A percentile compares a stretch with the other conserved stretches of the same genome.
These are phyloP conservation scores for Solanum paucissectum DNA, from an alignment of 257 asterid species.

Conservation along the genomic window DNA sequence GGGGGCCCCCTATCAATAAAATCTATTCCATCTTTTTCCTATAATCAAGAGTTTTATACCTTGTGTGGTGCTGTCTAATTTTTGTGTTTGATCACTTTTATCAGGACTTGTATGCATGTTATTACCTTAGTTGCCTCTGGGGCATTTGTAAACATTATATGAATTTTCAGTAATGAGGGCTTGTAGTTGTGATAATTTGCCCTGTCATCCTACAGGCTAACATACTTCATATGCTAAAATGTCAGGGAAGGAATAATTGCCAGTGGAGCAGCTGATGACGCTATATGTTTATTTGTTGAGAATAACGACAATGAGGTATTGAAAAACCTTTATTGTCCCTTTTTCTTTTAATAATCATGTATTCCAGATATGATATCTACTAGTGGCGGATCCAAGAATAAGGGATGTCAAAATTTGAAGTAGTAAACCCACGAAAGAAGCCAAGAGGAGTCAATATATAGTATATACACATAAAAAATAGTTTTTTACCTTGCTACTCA, in stretches of 20 bases:
- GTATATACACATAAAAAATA: neutral
- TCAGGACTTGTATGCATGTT: neutral
- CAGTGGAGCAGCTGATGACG: constrained; percentile 89
- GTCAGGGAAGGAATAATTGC: constrained; percentile 74
- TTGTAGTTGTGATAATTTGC: neutral
- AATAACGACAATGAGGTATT: constrained; percentile 51
- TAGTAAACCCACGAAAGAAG: neutral
- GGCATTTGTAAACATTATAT: neutral
- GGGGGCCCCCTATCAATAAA: neutral
- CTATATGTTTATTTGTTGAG: constrained; percentile 76
- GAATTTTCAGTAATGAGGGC: neutral
- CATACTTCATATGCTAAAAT: constrained; percentile 6
- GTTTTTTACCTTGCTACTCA: neutral
- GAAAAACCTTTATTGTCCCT: neutral
- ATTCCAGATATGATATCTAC: neutral
- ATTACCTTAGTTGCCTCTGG: neutral
- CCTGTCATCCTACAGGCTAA: neutral
- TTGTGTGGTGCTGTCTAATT: neutral
- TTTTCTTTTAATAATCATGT: neutral
- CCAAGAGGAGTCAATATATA: neutral
- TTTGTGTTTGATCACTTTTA: neutral
- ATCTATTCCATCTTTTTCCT: neutral
- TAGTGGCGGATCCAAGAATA: too few relatives aligned
- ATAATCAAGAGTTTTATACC: neutral
- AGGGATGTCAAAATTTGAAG: neutral